A percentile compares a stretch with the other conserved stretches of the same genome.
Conservation (phyloP, 1,139 yeast species). For the Taphrina flavorubra region DNA sequence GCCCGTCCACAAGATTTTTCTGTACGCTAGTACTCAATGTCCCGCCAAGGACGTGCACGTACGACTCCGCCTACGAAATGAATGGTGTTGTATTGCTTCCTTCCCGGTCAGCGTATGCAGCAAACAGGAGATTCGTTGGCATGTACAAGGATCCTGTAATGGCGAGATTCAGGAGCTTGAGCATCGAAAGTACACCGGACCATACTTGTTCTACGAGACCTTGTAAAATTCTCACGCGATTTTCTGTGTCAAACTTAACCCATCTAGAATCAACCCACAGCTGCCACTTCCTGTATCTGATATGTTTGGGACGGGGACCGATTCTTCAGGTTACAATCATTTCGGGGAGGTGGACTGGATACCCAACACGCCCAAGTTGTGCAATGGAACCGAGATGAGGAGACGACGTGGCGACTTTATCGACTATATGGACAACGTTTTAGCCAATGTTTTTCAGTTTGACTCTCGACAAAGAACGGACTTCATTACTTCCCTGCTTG, state of each 20-base stretch:
- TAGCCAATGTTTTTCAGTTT: constrained; percentile 4
- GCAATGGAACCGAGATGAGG: constrained; percentile 15
- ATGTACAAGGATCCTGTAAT: background rate
- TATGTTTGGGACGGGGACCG: background rate
- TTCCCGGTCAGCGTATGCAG: constrained; percentile 2
- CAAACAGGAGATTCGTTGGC: constrained; percentile 16
- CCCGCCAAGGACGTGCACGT: constrained; percentile 8
- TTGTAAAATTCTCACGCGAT: background rate
- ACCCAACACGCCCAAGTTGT: constrained; percentile 5
- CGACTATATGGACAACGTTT: constrained; percentile 8
- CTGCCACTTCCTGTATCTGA: constrained; percentile 8
- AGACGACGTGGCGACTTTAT: constrained; percentile 9
- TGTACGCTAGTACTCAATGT: constrained; percentile 9
- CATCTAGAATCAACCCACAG: constrained; percentile 7
- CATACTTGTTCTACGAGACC: constrained; percentile 21
- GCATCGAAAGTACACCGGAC: constrained; percentile 4
- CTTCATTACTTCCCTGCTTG: constrained; percentile 8
- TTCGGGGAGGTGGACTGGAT: constrained; percentile 9
- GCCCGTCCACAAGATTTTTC: constrained; percentile 7
- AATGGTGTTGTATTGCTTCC: constrained; percentile 11
- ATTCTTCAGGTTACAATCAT: background rate
- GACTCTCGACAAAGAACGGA: constrained; percentile 11
- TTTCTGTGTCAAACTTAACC: background rate
- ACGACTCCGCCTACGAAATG: constrained; percentile 3
- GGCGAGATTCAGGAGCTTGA: constrained; percentile 22